Evolutionary conservation across 1,284 basidiomycete species (phyloP).

Genomic region (Pseudozyma thailandica): DNA sequence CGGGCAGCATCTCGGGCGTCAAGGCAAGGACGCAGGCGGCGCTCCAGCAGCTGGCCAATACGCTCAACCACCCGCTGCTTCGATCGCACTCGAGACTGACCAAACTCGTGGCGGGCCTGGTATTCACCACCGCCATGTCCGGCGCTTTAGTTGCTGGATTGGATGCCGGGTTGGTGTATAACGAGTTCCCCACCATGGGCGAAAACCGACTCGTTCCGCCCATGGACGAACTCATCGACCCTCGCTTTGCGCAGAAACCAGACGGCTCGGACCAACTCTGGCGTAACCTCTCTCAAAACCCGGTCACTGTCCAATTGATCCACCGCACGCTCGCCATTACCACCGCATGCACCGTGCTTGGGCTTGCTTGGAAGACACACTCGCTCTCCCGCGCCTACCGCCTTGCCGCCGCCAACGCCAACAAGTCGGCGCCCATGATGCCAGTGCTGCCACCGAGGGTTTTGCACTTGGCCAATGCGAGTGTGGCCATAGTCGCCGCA

Average conservation of each 20-base stretch:
- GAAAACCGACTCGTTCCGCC: constrained; percentile 82
- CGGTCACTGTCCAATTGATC: constrained; percentile 95
- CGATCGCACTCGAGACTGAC: constrained; percentile 50
- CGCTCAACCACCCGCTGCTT: constrained; percentile 46
- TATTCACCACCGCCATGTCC: constrained; percentile 79
- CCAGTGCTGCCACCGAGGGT: constrained; percentile 78
- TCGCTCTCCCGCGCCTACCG: constrained; percentile 73
- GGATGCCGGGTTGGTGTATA: constrained; percentile 95
- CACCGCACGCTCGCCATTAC: constrained; percentile 83
- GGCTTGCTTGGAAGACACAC: constrained; percentile 19
- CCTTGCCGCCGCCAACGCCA: not conserved
- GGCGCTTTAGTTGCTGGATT: constrained; percentile 97
- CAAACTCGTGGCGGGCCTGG: constrained; percentile 46
- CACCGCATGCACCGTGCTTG: constrained; percentile 38
- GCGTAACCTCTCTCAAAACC: constrained; percentile 96
- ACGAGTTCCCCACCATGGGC: constrained; percentile 98
- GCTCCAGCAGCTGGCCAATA: constrained; percentile 33
- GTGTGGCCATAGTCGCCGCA: constrained; percentile 83
- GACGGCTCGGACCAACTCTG: constrained; percentile 72
- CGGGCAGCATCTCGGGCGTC: constrained; percentile 48
- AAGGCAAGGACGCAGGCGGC: not conserved
- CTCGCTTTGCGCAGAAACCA: constrained; percentile 75
- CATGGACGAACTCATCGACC: constrained; percentile 79
- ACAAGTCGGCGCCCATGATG: constrained; percentile 68
- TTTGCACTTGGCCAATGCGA: constrained; percentile 74